These are phyloP conservation scores for Populus hybrid DNA, from an alignment of 441 rosid genomes.

Conservation along the genomic window DNA sequence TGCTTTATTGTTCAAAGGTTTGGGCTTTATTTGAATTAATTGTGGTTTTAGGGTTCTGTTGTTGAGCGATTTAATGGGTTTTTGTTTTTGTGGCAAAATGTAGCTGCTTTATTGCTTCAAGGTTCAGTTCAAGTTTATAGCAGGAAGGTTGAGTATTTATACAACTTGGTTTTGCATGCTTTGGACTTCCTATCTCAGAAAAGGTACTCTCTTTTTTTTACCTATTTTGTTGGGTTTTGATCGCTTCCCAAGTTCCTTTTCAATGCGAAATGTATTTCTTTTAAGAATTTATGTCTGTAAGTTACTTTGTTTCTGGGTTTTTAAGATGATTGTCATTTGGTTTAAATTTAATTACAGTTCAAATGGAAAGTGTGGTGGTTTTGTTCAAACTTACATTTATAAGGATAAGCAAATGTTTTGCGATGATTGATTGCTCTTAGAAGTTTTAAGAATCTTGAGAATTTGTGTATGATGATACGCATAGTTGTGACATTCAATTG, in stretches of 20 bases:
- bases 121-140: slow-evolving; percentile 92
- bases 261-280: not conserved
- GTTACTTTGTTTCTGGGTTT: not conserved
- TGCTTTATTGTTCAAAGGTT: not conserved
- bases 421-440: not conserved
- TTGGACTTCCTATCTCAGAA: slow-evolving; percentile 82
- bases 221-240: not conserved
- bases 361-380: not conserved
- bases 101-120: slow-evolving; percentile 94
- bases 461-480: no score
- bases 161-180: slow-evolving; percentile 79
- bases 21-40: not conserved
- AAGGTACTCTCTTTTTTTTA: slow-evolving; percentile 38
- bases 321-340: not conserved
- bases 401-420: not conserved
- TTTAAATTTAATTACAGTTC: not conserved
- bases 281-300: not conserved
- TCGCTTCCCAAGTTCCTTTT: not conserved
- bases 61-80: not conserved
- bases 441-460: not conserved
- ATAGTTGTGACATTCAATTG: not conserved
- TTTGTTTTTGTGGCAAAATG: slow-evolving; percentile 22
- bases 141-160: slow-evolving; percentile 88
- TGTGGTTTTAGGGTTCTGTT: not conserved
- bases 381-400: not conserved